Evolutionary conservation across 1,139 yeast genomes (phyloP).

Genomic region (Zygoascus sp.): DNA sequence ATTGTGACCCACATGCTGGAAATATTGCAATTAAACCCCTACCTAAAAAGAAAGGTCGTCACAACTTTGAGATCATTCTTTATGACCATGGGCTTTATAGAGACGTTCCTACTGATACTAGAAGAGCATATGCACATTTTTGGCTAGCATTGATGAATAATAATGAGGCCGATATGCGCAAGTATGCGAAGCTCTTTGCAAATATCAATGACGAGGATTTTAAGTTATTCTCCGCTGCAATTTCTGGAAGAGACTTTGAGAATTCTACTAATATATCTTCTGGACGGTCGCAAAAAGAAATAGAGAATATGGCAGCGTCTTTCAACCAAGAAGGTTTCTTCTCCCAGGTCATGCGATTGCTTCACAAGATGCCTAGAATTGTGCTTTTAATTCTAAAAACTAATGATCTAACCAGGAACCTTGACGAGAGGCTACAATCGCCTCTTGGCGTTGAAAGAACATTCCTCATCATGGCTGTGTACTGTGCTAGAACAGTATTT

Average conservation of each 20-base stretch:
- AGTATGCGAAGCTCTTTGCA: conserved; percentile 74
- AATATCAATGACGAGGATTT: conserved; percentile 77
- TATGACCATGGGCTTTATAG: conserved; percentile 96
- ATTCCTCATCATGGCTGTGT: conserved; percentile 81
- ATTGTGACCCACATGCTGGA: conserved; percentile 98
- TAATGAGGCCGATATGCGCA: conserved; percentile 59
- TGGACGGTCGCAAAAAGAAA: conserved; percentile 53
- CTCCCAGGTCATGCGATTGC: conserved; percentile 71
- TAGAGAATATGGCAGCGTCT: conserved; percentile 59
- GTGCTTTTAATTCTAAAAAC: conserved; percentile 86
- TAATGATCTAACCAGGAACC: conserved; percentile 82
- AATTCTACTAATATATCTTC: conserved; percentile 62
- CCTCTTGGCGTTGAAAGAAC: conserved; percentile 89
- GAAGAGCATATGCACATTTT: conserved; percentile 81
- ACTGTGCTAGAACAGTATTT: conserved; percentile 79
- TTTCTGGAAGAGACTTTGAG: conserved; percentile 79
- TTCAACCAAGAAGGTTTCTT: conserved; percentile 56
- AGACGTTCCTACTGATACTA: conserved; percentile 69
- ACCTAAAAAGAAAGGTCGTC: conserved; percentile 39
- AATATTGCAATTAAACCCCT: conserved; percentile 70
- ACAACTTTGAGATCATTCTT: conserved; percentile 83
- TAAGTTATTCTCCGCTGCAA: conserved; percentile 83
- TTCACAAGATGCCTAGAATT: conserved; percentile 77
- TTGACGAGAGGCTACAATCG: conserved; percentile 76
- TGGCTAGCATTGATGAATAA: conserved; percentile 86